These are phyloP conservation scores for Trypanosoma conorhini DNA, from an alignment of 208 protist species.

Conservation along the genomic window DNA sequence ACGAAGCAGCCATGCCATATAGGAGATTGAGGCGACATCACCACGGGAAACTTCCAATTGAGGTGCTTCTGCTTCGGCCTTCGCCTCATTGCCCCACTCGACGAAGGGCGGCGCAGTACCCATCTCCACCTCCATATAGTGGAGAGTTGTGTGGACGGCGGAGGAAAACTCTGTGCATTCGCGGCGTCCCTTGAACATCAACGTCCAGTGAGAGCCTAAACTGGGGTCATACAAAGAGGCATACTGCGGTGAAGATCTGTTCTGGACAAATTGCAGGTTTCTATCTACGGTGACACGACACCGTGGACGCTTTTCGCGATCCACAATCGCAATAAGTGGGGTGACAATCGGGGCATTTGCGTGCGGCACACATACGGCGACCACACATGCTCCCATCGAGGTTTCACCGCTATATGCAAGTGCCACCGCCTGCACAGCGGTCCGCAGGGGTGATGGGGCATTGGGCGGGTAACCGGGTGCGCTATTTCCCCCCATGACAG, in stretches of 20 bases:
- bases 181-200: conserved; percentile 37
- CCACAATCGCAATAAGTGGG: conserved; percentile 30
- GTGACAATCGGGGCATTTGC: conserved; percentile 13
- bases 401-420: conserved; percentile 52
- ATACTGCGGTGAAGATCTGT: conserved; percentile 36
- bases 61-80: neutral
- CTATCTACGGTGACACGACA: conserved; percentile 27
- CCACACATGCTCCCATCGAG: conserved; percentile 42
- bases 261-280: conserved; percentile 27
- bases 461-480: neutral
- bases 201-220: conserved; percentile 32
- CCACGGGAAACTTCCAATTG: conserved; percentile 16
- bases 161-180: conserved; percentile 49
- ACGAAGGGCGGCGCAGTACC: conserved; percentile 11
- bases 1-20: conserved; percentile 42
- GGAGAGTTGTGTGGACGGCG: conserved; percentile 34
- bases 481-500: conserved; percentile 8
- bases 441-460: conserved; percentile 34
- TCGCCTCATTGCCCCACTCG: conserved; percentile 23
- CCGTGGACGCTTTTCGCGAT: conserved; percentile 29
- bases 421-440: conserved; percentile 43
- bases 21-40: conserved; percentile 22
- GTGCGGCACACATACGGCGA: conserved; percentile 50
- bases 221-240: conserved; percentile 33
- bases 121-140: conserved; percentile 30